Evolutionary conservation across 1,139 yeast genomes (phyloP).

Genomic region (Yamadazyma diospyri): DNA sequence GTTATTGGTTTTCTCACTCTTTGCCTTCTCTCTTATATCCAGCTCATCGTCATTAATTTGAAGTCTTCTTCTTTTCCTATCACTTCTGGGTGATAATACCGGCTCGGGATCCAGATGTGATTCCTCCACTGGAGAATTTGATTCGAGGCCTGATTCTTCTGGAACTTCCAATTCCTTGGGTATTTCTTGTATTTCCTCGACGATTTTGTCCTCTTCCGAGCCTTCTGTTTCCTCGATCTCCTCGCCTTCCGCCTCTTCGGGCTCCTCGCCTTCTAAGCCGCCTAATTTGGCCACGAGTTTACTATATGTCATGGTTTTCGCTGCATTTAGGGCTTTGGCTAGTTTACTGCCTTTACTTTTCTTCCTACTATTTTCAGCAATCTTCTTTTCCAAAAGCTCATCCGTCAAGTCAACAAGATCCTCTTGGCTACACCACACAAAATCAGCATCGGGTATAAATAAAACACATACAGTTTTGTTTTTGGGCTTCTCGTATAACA

Average conservation of each 20-base stretch:
- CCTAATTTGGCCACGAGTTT: slow-evolving; percentile 32
- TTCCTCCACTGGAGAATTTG: not conserved
- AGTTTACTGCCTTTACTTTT: slow-evolving; percentile 35
- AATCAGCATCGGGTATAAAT: slow-evolving; percentile 49
- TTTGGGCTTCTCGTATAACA: slow-evolving; percentile 27
- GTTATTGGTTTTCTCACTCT: not conserved
- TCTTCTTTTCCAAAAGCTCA: slow-evolving; percentile 25
- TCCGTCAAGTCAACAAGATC: slow-evolving; percentile 30
- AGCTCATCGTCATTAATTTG: not conserved
- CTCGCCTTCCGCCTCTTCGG: slow-evolving; percentile 26
- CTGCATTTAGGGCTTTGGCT: slow-evolving; percentile 40
- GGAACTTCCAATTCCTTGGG: slow-evolving; percentile 3
- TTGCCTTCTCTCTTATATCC: not conserved
- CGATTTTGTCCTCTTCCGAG: slow-evolving; percentile 9
- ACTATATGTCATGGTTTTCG: slow-evolving; percentile 37
- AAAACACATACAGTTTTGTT: slow-evolving; percentile 42
- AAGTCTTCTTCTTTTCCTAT: not conserved
- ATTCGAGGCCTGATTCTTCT: slow-evolving; percentile 2
- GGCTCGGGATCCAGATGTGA: not conserved
- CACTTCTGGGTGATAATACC: not conserved
- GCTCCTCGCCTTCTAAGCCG: slow-evolving; percentile 22
- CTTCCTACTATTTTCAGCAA: slow-evolving; percentile 21
- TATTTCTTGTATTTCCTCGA: slow-evolving; percentile 2
- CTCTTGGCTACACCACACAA: slow-evolving; percentile 44
- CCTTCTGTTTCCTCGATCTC: slow-evolving; percentile 20